phyloP scores from a whole-genome alignment of 306 rosid species.

The Adenanthera pavonina region DNA sequence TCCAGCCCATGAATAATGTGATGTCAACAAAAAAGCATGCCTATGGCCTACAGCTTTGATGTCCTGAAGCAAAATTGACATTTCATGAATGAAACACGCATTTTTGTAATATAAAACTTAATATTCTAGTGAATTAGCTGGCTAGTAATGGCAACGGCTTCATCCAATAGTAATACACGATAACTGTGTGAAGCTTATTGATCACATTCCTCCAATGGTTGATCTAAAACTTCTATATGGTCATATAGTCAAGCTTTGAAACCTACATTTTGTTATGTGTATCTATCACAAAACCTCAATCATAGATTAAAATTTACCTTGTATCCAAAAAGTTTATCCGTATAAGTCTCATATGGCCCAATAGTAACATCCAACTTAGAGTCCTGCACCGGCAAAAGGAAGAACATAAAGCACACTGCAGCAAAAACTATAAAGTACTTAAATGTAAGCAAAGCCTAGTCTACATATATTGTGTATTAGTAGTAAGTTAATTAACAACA shows the following conservation, averaged over 20 bases:
- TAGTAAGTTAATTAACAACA: not conserved
- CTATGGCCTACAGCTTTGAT: not conserved
- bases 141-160: slow-evolving; percentile 9
- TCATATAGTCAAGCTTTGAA: slow-evolving; percentile 7
- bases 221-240: not conserved
- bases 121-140: slow-evolving; percentile 10
- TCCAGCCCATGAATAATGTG: slow-evolving; percentile 10
- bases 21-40: not conserved
- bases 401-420: not conserved
- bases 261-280: not conserved
- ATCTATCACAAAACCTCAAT: slow-evolving; percentile 16
- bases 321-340: slow-evolving; percentile 86
- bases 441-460: slow-evolving; percentile 5
- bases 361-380: slow-evolving; percentile 87
- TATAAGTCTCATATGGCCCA: slow-evolving; percentile 96
- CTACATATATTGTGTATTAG: not conserved
- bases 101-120: not conserved
- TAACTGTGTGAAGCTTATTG: slow-evolving; percentile 15
- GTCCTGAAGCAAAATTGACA: slow-evolving; percentile 23
- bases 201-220: not conserved
- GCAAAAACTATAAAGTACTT: not conserved
- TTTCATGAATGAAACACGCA: slow-evolving; percentile 13
- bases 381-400: slow-evolving; percentile 57
- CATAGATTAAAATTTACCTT: slow-evolving; percentile 59
- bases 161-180: not conserved